Evolutionary conservation across 108 stramenopile genomes (phyloP).

Genomic region (Nitzschia sp.): DNA sequence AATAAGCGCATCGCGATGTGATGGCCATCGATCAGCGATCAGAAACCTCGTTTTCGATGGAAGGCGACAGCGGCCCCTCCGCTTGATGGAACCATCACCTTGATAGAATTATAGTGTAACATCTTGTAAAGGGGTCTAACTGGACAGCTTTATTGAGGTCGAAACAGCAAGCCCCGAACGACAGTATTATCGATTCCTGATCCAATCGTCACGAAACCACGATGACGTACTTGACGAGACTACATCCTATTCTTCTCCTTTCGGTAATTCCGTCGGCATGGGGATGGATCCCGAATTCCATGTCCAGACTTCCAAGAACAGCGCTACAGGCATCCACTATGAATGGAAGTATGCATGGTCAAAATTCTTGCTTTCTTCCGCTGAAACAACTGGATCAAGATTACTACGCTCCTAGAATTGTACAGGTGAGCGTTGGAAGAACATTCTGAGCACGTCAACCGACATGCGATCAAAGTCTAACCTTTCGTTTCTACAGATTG

Average conservation of each 20-base stretch:
- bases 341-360: conserved; percentile 54
- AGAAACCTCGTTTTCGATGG: no score
- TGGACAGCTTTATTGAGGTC: no score
- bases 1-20: no score
- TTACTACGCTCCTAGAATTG: conserved; percentile 81
- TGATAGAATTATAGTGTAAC: no score
- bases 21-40: no score
- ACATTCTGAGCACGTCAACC: neutral
- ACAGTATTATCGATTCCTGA: no score
- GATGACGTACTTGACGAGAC: neutral
- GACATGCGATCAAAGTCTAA: conserved; percentile 3
- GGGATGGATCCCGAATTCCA: neutral
- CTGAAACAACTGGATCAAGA: conserved; percentile 82
- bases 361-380: conserved; percentile 80
- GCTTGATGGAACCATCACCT: no score
- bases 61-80: no score
- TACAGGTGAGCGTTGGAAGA: conserved; percentile 59
- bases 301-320: neutral
- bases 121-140: no score
- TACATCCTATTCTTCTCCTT: neutral
- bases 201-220: no score
- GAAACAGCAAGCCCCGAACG: no score
- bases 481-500: conserved; percentile 55
- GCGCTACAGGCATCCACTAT: conserved; percentile 1
- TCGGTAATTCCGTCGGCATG: neutral